Evolutionary conservation across 305 asterid species (phyloP), one percentile per base, ranked within the genome.

Genomic region (Fraxinus sp.): DNA sequence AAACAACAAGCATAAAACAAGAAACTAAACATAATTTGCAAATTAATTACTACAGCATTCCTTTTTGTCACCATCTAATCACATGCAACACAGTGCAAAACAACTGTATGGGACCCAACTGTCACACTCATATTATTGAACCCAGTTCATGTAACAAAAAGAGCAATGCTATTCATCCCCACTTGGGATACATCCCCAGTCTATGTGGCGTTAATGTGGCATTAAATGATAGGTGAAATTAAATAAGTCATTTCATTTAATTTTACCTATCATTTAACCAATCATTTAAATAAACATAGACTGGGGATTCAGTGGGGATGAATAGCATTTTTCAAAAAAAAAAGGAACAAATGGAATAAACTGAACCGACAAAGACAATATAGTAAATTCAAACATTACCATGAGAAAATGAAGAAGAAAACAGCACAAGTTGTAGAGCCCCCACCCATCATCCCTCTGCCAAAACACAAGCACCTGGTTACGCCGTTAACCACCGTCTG

Each of bases 381-480:
- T 2, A 55, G 87, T 28, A 83, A 82, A 10, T 33, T 26, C 24
- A 36, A 39, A 81, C 81, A 55, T 90, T 92, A 96, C 98, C 98
- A 94, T 11, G 98, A 93, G 90, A 93, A 89, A 73, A 88, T 84
- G 92, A 93, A 94, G 90, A 91, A 86, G 91, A 89, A 88, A 85
- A 93, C 87, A 66, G 93, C 97, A 79, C 88, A 88, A 55, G 90
- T 86, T 39, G 89, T 86, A 52, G 91, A 81, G 77, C 90, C 81
- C 52, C 94, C 95, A 59, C 87, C 90, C 91, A 90, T 88, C 96
- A 91, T 88, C 82, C 94, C 94, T 85, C 85, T 92, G 82, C 98
- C 98, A 62, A 92, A 94, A 81, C 99, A 96, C 86, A 93, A 79
- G 83, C 99, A 94, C 94, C 83, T 96, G 0, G 99, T 94, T 74